Evolutionary conservation across 179 eudicot species (phyloP).

Genomic region (Heliamphora pulchella): DNA sequence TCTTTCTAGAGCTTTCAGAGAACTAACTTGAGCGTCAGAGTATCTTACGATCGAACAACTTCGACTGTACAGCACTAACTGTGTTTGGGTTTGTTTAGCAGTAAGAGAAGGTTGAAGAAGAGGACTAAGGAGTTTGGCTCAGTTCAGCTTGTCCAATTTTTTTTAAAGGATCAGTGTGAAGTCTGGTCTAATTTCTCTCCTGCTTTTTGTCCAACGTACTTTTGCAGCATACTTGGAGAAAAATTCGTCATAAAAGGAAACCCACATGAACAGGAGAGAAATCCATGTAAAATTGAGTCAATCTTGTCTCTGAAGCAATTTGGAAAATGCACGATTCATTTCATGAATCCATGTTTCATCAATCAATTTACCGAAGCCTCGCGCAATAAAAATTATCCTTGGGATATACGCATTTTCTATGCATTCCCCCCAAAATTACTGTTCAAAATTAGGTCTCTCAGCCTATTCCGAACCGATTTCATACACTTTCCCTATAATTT

Average conservation of each 20-base stretch:
- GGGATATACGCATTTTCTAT: not conserved
- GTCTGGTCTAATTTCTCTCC: too few species aligned
- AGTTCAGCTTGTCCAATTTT: too few species aligned
- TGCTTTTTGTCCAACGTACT: not conserved
- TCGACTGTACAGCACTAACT: too few species aligned
- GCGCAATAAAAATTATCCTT: not conserved
- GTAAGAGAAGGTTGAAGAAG: too few species aligned
- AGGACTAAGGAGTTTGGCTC: too few species aligned
- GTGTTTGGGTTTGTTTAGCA: too few species aligned
- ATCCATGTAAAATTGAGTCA: not conserved
- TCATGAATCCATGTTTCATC: not conserved
- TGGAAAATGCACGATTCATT: not conserved
- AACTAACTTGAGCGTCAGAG: too few species aligned
- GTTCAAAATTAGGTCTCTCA: not conserved
- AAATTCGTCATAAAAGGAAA: not conserved
- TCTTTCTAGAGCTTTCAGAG: too few species aligned
- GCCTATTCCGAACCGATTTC: not conserved
- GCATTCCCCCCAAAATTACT: not conserved
- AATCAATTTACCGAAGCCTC: not conserved
- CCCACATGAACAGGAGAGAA: not conserved
- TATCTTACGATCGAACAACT: too few species aligned
- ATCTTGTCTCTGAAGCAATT: not conserved
- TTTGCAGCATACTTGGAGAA: not conserved
- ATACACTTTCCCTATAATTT: not conserved
- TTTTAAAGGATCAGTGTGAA: too few species aligned